Percentiles rank a stretch among this genome's conserved stretches.
phyloP scores from a whole-genome alignment of 257 asterid genomes.

The Solanum medicagineum region DNA sequence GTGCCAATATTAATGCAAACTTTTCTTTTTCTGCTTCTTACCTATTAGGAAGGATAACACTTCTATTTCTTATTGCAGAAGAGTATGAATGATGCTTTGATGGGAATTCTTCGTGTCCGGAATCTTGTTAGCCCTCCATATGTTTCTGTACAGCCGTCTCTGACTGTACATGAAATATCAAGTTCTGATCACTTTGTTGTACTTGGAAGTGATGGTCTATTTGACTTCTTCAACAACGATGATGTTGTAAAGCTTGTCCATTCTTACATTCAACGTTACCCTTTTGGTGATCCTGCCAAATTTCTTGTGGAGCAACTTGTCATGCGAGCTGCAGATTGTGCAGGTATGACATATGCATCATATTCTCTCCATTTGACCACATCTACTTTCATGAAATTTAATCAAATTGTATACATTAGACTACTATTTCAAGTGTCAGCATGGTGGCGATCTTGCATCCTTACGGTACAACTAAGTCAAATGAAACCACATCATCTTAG shows the following conservation, averaged over 20 bases:
- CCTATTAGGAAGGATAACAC: neutral
- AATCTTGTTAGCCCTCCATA: constrained; percentile 89
- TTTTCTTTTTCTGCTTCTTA: neutral
- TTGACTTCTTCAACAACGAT: constrained; percentile 83
- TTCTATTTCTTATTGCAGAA: constrained; percentile 39
- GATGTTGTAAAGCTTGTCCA: constrained; percentile 67
- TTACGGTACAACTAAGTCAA: neutral
- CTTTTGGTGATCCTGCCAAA: constrained; percentile 88
- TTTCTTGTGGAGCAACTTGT: constrained; percentile 81
- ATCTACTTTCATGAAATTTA: neutral
- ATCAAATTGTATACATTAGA: neutral
- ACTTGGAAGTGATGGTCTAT: constrained; percentile 89
- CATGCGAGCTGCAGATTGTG: constrained; percentile 88
- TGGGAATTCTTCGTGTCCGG: constrained; percentile 88
- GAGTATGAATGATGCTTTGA: constrained; percentile 82
- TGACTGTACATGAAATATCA: constrained; percentile 53
- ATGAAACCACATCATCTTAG: neutral
- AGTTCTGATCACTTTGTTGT: constrained; percentile 69
- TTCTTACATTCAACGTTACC: constrained; percentile 39
- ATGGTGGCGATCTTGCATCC: neutral
- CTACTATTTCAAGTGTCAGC: neutral
- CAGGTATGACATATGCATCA: constrained; percentile 35
- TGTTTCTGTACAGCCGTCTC: constrained; percentile 57
- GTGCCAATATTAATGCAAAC: neutral
- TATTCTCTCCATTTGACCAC: neutral